Conservation (phyloP, 2,329 filamentous ascomycete genomes). For the Calycina herbarum region DNA sequence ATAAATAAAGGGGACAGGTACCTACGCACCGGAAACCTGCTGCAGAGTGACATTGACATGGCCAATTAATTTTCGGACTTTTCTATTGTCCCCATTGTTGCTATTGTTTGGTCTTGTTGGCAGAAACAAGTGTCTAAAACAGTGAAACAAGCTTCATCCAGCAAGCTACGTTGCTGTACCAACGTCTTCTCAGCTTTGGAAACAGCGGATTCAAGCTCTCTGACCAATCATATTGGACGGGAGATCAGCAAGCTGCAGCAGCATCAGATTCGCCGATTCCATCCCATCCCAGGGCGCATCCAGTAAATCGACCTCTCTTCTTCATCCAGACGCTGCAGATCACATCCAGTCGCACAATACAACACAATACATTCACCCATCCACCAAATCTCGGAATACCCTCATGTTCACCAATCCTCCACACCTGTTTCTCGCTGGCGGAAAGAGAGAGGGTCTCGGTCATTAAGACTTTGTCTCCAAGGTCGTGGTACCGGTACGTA, state of each 20-base stretch:
- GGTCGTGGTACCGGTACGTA: slow-evolving; percentile 1
- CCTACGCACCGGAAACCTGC: neutral
- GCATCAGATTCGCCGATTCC: neutral
- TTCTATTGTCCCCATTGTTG: neutral
- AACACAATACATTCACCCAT: neutral
- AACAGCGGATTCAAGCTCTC: neutral
- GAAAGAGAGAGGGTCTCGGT: slow-evolving; percentile 1
- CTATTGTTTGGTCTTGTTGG: neutral
- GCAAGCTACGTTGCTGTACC: neutral
- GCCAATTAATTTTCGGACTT: neutral
- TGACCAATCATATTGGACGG: neutral
- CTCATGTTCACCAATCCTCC: neutral
- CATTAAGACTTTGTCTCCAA: neutral
- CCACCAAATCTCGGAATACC: slow-evolving; percentile 1
- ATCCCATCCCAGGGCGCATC: neutral
- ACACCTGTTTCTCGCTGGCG: neutral
- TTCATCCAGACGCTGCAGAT: slow-evolving; percentile 1
- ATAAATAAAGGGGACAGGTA: neutral
- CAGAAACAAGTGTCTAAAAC: neutral
- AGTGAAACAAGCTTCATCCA: slow-evolving; percentile 3
- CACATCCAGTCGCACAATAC: neutral
- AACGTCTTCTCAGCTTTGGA: neutral
- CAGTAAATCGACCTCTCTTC: neutral
- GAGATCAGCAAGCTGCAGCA: neutral
- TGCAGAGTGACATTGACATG: neutral